These are phyloP conservation scores for Ophiostoma novo-ulmi DNA, from an alignment of 2,329 filamentous ascomycete species.

Conservation along the genomic window DNA sequence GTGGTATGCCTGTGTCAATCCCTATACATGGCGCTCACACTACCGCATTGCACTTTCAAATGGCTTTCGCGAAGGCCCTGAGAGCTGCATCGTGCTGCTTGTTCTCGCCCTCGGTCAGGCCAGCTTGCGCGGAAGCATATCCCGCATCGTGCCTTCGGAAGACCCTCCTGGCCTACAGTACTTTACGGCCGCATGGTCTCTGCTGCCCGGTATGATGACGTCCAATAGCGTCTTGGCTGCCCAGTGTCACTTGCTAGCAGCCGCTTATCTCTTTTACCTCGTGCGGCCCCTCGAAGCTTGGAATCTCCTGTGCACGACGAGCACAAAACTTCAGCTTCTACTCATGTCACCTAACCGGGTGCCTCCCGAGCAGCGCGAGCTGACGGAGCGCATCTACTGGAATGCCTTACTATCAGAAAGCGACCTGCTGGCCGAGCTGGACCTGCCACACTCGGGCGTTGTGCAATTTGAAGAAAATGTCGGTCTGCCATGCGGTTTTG, in stretches of 20 bases:
- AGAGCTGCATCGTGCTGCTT: constrained; percentile 75
- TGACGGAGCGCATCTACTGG: constrained; percentile 78
- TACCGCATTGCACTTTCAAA: constrained; percentile 70
- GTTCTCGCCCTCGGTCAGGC: constrained; percentile 74
- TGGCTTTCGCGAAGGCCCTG: constrained; percentile 70
- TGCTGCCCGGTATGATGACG: constrained; percentile 74
- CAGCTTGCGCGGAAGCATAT: constrained; percentile 70
- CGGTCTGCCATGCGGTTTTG: constrained; percentile 71
- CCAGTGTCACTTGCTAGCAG: constrained; percentile 74
- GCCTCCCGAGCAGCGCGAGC: constrained; percentile 63
- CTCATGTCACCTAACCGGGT: constrained; percentile 66
- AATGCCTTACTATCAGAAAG: constrained; percentile 76
- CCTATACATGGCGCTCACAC: constrained; percentile 71
- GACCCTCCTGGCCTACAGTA: constrained; percentile 73
- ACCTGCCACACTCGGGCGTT: constrained; percentile 76
- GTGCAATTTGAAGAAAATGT: constrained; percentile 78
- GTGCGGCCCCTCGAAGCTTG: constrained; percentile 78
- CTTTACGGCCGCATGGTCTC: constrained; percentile 73
- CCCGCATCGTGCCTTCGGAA: constrained; percentile 60
- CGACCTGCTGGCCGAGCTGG: constrained; percentile 71
- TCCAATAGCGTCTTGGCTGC: constrained; percentile 71
- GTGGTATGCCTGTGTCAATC: constrained; percentile 82
- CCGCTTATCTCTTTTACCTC: constrained; percentile 77
- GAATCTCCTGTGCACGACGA: constrained; percentile 73
- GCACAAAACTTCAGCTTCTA: constrained; percentile 74